These are phyloP conservation scores for Clarireedia hainanense DNA, from an alignment of 2,329 filamentous ascomycete genomes.

Conservation along the genomic window DNA sequence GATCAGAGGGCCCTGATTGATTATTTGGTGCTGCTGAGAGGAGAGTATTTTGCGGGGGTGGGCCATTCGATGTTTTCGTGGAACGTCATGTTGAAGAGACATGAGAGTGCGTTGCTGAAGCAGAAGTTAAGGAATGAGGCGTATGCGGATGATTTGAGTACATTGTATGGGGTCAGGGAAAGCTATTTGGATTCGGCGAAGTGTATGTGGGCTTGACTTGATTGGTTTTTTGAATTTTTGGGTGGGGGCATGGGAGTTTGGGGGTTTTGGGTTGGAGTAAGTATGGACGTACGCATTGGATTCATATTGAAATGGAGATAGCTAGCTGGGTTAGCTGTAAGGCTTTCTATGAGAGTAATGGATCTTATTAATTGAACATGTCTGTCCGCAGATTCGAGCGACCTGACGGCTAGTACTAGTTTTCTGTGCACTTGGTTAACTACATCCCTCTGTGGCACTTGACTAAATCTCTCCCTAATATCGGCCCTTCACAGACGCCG, in stretches of 20 bases:
- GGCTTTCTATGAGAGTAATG: no score
- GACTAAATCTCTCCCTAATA: background rate
- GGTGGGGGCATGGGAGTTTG: background rate
- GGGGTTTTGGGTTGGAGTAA: background rate
- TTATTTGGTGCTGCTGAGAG: conserved; percentile 39
- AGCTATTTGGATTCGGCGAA: conserved; percentile 8
- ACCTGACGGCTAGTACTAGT: no score
- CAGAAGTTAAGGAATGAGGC: background rate
- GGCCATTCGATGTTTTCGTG: conserved; percentile 40
- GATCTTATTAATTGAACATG: no score
- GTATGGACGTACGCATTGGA: background rate
- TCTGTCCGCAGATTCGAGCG: background rate
- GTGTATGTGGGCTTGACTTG: conserved; percentile 9
- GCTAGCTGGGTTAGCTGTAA: background rate
- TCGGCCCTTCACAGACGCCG: no score
- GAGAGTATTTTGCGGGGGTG: conserved; percentile 36
- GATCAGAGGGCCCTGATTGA: conserved; percentile 43
- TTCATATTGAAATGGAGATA: background rate
- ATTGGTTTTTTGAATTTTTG: background rate
- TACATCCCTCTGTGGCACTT: background rate
- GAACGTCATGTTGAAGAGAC: conserved; percentile 34
- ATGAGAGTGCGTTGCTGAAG: conserved; percentile 10
- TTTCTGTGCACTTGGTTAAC: no score
- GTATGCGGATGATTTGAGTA: conserved; percentile 8
- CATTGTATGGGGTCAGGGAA: conserved; percentile 5